A percentile compares a stretch with the other conserved stretches of the same genome.
Evolutionary conservation across 495 filamentous ascomycete species (phyloP).

Genomic region (Xylaria grammica): DNA sequence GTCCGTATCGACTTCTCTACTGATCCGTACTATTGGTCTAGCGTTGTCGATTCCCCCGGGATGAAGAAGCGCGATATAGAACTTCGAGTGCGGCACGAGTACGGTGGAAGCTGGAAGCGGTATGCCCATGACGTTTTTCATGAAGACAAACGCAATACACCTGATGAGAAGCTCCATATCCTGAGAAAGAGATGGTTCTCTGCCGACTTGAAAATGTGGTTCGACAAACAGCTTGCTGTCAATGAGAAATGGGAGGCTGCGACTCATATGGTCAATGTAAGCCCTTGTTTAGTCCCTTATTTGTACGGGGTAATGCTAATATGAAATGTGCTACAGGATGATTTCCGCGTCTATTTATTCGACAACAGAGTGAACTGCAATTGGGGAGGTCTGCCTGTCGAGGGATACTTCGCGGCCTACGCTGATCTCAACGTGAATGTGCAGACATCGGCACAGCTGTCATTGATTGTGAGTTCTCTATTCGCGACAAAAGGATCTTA

Average conservation of each 20-base stretch:
- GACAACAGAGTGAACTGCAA: neutral
- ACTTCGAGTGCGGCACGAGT: slow-evolving; percentile 3
- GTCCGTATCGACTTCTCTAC: slow-evolving; percentile 3
- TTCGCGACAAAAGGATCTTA: neutral
- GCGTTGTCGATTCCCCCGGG: neutral
- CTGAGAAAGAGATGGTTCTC: slow-evolving; percentile 30
- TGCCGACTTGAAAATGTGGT: slow-evolving; percentile 4
- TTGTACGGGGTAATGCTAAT: too few relatives aligned
- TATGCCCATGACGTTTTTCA: slow-evolving; percentile 1
- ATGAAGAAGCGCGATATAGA: neutral
- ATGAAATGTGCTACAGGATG: neutral
- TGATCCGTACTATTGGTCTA: slow-evolving; percentile 3
- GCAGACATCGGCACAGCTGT: neutral
- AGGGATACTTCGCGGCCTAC: slow-evolving; percentile 7
- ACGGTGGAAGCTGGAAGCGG: neutral
- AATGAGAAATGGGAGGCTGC: neutral
- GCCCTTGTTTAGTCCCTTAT: too few relatives aligned
- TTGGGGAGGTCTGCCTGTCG: neutral
- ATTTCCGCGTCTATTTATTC: slow-evolving; percentile 5
- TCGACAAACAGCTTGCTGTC: slow-evolving; percentile 3
- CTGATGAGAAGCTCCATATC: slow-evolving; percentile 22
- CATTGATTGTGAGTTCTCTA: neutral
- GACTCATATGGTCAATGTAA: slow-evolving; percentile 1
- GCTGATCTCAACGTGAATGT: slow-evolving; percentile 6
- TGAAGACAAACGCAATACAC: slow-evolving; percentile 15